Conservation (phyloP, 345 rosid genomes). For the Aethionema arabicum region DNA sequence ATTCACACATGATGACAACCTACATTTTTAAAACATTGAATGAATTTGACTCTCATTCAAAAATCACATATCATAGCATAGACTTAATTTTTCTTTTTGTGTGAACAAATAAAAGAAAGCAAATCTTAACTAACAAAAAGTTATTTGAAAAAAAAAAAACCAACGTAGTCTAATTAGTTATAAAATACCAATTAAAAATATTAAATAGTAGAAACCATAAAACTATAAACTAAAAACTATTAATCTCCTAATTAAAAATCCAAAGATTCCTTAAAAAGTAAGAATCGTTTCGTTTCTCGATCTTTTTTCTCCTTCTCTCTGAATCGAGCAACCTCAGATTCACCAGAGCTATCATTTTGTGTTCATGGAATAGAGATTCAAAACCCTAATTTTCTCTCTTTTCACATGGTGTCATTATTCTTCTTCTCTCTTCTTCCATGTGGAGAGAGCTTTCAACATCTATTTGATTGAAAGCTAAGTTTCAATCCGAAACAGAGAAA, state of each 20-base stretch:
- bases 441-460: slow-evolving; percentile 39
- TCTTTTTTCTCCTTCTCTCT: not conserved
- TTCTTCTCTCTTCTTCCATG: slow-evolving; percentile 21
- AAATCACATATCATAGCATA: too few species aligned
- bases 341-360: slow-evolving; percentile 32
- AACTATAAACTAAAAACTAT: too few species aligned
- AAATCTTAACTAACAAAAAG: slow-evolving; percentile 10
- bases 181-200: too few species aligned
- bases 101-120: not conserved
- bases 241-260: not conserved
- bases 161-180: slow-evolving; percentile 18
- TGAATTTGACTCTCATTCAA: too few species aligned
- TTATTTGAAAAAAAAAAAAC: slow-evolving; percentile 24
- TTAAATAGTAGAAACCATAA: too few species aligned
- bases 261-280: slow-evolving; percentile 15
- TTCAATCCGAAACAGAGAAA: slow-evolving; percentile 32
- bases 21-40: too few species aligned
- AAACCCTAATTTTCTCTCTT: slow-evolving; percentile 27
- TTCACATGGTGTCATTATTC: slow-evolving; percentile 20
- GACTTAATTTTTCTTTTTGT: too few species aligned
- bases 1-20: too few species aligned
- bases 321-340: slow-evolving; percentile 30
- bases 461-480: slow-evolving; percentile 84
- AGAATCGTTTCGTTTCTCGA: slow-evolving; percentile 33
- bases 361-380: slow-evolving; percentile 12